Percentiles rank a stretch among this genome's conserved stretches.
Conservation (phyloP, 129 eudicot genomes). For the Artemisia tridentata region DNA sequence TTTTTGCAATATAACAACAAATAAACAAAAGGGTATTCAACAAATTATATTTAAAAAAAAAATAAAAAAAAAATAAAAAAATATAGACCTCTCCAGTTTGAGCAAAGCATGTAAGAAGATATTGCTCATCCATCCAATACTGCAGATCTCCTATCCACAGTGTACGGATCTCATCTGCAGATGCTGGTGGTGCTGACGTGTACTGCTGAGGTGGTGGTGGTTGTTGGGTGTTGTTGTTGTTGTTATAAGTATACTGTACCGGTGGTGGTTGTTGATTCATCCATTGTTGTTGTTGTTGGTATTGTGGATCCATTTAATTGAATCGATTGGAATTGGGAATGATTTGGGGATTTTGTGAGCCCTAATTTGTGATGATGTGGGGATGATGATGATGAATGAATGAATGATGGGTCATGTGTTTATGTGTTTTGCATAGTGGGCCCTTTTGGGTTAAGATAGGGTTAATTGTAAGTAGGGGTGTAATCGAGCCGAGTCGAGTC, state of each 20-base stretch:
- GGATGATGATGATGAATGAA: no score
- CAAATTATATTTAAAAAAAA: no score
- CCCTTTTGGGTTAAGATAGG: no score
- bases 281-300: constrained; percentile 36
- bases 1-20: no score
- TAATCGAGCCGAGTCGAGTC: no score
- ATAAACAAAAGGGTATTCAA: no score
- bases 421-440: no score
- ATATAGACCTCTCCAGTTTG: constrained; percentile 69
- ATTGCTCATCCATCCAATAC: constrained; percentile 92
- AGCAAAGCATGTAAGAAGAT: constrained; percentile 54
- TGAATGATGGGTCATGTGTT: no score
- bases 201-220: neutral
- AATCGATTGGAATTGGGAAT: neutral
- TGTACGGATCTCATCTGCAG: constrained; percentile 70
- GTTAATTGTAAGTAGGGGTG: no score
- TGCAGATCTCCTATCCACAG: constrained; percentile 99
- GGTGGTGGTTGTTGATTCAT: no score
- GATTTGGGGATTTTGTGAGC: constrained; percentile 33
- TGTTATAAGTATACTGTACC: no score
- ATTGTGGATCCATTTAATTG: constrained; percentile 51
- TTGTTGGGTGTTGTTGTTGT: no score
- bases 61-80: neutral
- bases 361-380: constrained; percentile 26
- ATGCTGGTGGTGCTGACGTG: constrained; percentile 45